Evolutionary conservation across 2,329 filamentous ascomycete genomes (phyloP).

Genomic region (Fusarium ramigenum): DNA sequence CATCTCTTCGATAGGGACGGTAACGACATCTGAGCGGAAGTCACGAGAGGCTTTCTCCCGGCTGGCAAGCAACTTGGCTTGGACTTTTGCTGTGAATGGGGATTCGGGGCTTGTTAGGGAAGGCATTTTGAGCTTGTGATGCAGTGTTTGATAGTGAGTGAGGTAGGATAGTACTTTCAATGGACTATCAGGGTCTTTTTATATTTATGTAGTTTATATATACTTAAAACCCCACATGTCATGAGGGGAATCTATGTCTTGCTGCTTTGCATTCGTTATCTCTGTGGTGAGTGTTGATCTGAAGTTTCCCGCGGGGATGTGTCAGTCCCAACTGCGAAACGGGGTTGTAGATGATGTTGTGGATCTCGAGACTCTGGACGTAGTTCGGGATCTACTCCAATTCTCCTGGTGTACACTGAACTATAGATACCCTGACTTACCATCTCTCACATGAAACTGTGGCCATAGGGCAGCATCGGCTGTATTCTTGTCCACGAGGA

Average conservation of each 20-base stretch:
- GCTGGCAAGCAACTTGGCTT: constrained; percentile 14
- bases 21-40: constrained; percentile 44
- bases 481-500: background rate
- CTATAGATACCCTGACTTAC: rapidly evolving
- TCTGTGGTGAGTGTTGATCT: constrained; percentile 1
- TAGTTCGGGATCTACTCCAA: background rate
- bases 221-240: background rate
- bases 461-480: background rate
- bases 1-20: constrained; percentile 40
- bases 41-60: constrained; percentile 36
- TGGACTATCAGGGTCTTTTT: background rate
- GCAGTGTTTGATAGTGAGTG: background rate
- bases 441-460: background rate
- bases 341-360: background rate
- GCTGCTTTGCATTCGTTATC: constrained; percentile 1
- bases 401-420: background rate
- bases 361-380: background rate
- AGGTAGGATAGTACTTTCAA: background rate
- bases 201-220: background rate
- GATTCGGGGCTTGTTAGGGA: constrained; percentile 9
- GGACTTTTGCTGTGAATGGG: constrained; percentile 19
- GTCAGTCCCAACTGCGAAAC: background rate
- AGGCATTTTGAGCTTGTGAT: constrained; percentile 7
- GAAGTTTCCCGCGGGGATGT: constrained; percentile 20
- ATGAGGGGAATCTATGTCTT: background rate